These are phyloP conservation scores for Starmerella lactis-condensi DNA, from an alignment of 805 yeast genomes.

Conservation along the genomic window DNA sequence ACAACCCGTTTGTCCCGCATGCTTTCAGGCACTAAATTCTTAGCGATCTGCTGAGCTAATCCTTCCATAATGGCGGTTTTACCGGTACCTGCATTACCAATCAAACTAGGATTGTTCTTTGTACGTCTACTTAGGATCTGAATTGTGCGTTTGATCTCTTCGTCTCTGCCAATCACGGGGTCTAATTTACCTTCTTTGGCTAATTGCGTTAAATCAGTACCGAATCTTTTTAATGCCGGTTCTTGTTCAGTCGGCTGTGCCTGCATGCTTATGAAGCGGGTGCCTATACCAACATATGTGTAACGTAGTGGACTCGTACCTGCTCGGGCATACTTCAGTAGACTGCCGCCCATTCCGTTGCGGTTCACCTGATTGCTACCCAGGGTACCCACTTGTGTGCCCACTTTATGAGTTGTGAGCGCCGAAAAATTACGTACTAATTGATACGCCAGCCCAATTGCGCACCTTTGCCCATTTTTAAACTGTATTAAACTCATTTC, in stretches of 20 bases:
- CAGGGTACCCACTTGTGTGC: no score
- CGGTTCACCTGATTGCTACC: no score
- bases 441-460: no score
- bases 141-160: constrained; percentile 80
- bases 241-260: constrained; percentile 10
- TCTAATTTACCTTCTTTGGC: constrained; percentile 83
- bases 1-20: constrained; percentile 73
- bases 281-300: constrained; percentile 9
- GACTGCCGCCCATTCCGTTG: no score
- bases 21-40: constrained; percentile 86
- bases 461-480: no score
- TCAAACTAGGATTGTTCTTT: constrained; percentile 84
- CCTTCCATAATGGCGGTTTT: constrained; percentile 96
- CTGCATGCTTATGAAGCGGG: constrained; percentile 8
- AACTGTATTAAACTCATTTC: no score
- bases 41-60: constrained; percentile 76
- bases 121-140: constrained; percentile 85
- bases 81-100: constrained; percentile 97
- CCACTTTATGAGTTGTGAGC: no score
- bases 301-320: constrained; percentile 2
- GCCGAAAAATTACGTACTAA: no score
- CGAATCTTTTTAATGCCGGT: constrained; percentile 70
- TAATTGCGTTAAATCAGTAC: constrained; percentile 66
- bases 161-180: constrained; percentile 94
- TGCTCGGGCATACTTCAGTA: neutral